Conservation (phyloP, 1,139 yeast species). For the Saccharomyces uvarum region DNA sequence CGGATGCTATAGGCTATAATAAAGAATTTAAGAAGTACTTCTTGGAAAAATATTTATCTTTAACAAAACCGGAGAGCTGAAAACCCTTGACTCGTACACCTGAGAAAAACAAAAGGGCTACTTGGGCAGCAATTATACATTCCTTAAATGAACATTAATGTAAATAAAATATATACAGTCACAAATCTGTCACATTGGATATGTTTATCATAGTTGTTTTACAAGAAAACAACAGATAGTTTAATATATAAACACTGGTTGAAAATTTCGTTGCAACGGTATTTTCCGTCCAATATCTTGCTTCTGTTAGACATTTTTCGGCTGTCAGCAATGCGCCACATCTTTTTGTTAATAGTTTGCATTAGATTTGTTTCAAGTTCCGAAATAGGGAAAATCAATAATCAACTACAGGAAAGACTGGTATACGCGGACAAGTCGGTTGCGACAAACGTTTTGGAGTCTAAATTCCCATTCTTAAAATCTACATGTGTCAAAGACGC, state of each 20-base stretch:
- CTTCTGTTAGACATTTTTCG: neutral
- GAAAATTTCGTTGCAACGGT: neutral
- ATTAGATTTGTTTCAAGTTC: neutral
- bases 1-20: neutral
- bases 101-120: neutral
- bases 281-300: neutral
- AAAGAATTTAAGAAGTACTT: neutral
- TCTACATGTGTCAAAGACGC: constrained; percentile 31
- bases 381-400: neutral
- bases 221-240: neutral
- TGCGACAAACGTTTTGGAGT: constrained; percentile 4
- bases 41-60: neutral
- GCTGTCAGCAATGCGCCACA: neutral
- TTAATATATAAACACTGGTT: neutral
- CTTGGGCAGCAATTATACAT: neutral
- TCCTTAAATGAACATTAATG: neutral
- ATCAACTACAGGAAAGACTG: neutral
- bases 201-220: neutral
- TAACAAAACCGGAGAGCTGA: neutral
- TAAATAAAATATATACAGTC: neutral
- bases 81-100: neutral
- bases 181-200: neutral
- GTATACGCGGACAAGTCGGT: neutral
- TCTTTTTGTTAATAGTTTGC: neutral
- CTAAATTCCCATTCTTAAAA: constrained; percentile 21